Base-by-base conservation (phyloP, 495 filamentous ascomycete genomes). In the Podospora pseudocomata region DNA sequence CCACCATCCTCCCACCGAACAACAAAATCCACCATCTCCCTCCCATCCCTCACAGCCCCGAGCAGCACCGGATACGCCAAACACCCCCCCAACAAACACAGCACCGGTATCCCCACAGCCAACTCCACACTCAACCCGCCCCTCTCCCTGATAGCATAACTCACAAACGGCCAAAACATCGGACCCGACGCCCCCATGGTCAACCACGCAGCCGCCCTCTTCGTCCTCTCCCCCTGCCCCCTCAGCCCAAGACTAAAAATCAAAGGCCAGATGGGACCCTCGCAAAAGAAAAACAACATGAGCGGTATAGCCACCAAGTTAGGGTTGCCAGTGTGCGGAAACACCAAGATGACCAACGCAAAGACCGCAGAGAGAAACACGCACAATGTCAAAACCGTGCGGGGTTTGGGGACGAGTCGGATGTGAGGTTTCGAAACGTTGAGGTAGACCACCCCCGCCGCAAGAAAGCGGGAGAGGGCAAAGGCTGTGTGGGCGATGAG, bases 251-350 rank as follows among this genome's bases (percentile, higher is more conserved):
- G 81, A 3, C 87, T 83, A 77, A 90, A 91, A 64, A 91, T 87
- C 6, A 90, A 86, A 0, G 91, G 89, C 82, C 89, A 93, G 76
- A 90, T 85, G 62, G 84, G 86, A 2, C 86, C 88, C 75, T 91
- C 90, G 71, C 87, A 88, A 19, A 90, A 87, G 68, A 90, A 85
- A 61, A 90, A 88, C 4, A 92, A 69, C 57, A 86, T 78, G 5
- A 89, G 75, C 59, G 90, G 85, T 6, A 85, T 83, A 23, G 87
- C 77, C 28, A 88, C 83, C 18, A 85, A 71, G 65, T 84, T 82
- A 0, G 86, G 82, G 39, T 83, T 78, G 2, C 61, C 20, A 0
- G 81, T 72, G 1, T 82, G 81, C 7, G 79, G 73, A 27, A 86
- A 77, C 65, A 87, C 86, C 49, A 87, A 79, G 39, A 77, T 75